These are phyloP conservation scores for Magnaporthiopsis incrustans DNA, from an alignment of 2,329 filamentous ascomycete species.

Conservation along the genomic window DNA sequence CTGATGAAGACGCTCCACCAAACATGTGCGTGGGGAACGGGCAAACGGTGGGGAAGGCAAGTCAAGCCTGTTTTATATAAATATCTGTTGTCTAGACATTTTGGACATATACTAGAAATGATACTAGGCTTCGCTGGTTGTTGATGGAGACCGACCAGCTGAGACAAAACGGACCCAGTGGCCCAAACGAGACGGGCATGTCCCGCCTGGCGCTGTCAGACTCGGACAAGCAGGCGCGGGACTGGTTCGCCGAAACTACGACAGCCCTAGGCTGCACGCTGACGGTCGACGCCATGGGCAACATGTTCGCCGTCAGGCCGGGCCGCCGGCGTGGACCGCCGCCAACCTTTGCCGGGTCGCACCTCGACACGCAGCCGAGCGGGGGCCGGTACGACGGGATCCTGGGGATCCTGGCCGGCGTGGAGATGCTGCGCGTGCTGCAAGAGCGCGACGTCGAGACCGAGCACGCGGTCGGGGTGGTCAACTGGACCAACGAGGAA, in stretches of 20 bases:
- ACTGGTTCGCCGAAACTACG: constrained; percentile 66
- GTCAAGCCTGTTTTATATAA: background rate
- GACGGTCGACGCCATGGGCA: constrained; percentile 68
- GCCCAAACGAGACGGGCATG: constrained; percentile 65
- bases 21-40: constrained; percentile 21
- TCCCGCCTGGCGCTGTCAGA: constrained; percentile 64
- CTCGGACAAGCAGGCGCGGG: constrained; percentile 60
- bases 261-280: constrained; percentile 57
- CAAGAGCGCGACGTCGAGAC: constrained; percentile 62
- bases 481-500: constrained; percentile 81
- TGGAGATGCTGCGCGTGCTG: constrained; percentile 64
- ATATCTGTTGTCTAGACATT: too few relatives aligned
- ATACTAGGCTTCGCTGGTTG: background rate
- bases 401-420: constrained; percentile 61
- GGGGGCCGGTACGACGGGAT: constrained; percentile 72
- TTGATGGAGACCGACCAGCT: constrained; percentile 10
- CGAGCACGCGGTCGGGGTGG: constrained; percentile 61
- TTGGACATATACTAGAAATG: too few relatives aligned
- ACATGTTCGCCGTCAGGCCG: constrained; percentile 67
- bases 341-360: constrained; percentile 62
- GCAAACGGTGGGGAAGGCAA: constrained; percentile 60
- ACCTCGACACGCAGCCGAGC: constrained; percentile 56
- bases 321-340: constrained; percentile 51
- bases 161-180: constrained; percentile 22
- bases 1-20: constrained; percentile 13